Base-by-base conservation (phyloP, 2,329 filamentous ascomycete species). In the Hymenoscyphus scutula region DNA sequence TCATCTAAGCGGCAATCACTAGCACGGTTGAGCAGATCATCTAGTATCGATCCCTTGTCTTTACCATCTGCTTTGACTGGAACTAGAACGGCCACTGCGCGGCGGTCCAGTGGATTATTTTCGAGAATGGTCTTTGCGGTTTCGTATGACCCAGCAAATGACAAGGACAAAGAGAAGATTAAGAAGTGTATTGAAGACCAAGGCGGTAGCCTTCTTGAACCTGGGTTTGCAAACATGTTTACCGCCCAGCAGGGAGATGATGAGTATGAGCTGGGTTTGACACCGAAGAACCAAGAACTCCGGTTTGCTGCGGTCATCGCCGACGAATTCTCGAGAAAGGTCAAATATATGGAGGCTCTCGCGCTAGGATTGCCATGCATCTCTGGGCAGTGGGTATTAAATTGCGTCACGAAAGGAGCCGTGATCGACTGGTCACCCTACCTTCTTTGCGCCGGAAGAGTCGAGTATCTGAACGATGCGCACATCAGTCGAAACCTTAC, bases 341-440 rank as follows among this genome's bases (percentile, higher is more conserved):
- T 88, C 57, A 99, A 98, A 74, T 97, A 95, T 75, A 90, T 98
- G 82, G 93, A 98, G 77, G 95, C 95, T 0, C 83, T 99, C 1
- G 93, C 95, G 0, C 83, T 99, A 0, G 92, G 91, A 0, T 77
- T 99, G 0, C 95, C 95, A 0, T 97, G 93, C 71, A 80, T 99
- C 1, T 89, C 91, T 5, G 84, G 87, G 5, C 87, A 88, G 60
- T 99, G 95, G 94, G 79, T 96, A 56, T 81, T 84, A 29, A 84
- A 89, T 57, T 97, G 91, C 65, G 75, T 94, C 2, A 75, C 80
- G 0, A 84, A 84, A 34, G 79, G 81, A 5, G 73, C 77, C 7
- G 76, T 94, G 0, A 76, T 96, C 0, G 84, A 90, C 58, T 97
- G 93, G 90, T 79, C 83, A 7, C 84, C 87, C 0, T 98, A 97